These are phyloP conservation scores for Voacanga thouarsii DNA, from an alignment of 257 asterid species.

Conservation along the genomic window DNA sequence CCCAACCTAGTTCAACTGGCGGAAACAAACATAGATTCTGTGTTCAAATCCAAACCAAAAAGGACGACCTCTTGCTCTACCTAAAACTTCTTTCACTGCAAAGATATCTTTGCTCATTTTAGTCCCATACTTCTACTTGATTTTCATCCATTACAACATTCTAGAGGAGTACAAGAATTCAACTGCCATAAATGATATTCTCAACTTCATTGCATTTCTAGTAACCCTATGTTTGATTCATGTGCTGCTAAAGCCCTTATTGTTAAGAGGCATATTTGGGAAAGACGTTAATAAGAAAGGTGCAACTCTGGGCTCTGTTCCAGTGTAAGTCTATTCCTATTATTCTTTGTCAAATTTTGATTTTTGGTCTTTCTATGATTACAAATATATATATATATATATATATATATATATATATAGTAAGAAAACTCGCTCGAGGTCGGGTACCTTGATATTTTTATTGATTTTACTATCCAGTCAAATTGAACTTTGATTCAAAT, in stretches of 20 bases:
- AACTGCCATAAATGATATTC: slow-evolving; percentile 52
- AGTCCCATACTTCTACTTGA: slow-evolving; percentile 64
- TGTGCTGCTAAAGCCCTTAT: slow-evolving; percentile 70
- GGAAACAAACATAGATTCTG: neutral
- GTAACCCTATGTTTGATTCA: slow-evolving; percentile 66
- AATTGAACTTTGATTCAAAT: no score
- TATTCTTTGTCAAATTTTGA: neutral
- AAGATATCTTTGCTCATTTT: slow-evolving; percentile 41
- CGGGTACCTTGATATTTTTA: no score
- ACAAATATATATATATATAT: no score
- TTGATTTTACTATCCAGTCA: no score
- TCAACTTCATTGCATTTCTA: slow-evolving; percentile 60
- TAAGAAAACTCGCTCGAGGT: no score
- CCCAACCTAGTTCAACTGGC: neutral
- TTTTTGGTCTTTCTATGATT: neutral
- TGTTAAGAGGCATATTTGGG: slow-evolving; percentile 77
- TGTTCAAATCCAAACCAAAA: slow-evolving; percentile 18
- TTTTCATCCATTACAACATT: slow-evolving; percentile 51
- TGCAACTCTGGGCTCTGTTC: slow-evolving; percentile 78
- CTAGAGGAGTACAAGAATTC: slow-evolving; percentile 59
- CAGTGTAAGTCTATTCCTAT: slow-evolving; percentile 62
- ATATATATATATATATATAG: no score
- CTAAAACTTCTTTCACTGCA: slow-evolving; percentile 47
- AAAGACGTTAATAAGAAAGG: slow-evolving; percentile 88
- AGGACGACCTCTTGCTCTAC: slow-evolving; percentile 58